Evolutionary conservation across 352 stramenopile species (phyloP).

Genomic region (Pythium aristosporum): DNA sequence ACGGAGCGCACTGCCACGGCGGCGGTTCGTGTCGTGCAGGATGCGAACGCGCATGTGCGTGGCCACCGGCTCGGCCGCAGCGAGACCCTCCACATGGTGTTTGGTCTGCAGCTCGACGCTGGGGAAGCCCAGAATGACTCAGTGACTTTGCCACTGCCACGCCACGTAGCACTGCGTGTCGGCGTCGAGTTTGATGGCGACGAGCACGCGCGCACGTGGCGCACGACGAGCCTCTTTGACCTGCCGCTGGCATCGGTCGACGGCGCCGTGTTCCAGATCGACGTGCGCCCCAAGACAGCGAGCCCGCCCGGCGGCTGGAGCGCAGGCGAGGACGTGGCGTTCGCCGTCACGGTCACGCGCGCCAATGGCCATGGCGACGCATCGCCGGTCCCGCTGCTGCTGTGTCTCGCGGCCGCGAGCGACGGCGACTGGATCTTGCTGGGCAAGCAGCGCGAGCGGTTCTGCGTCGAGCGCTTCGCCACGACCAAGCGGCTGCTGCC

Average conservation of each 20-base stretch:
- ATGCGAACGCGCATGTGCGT: slow-evolving; percentile 22
- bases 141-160: neutral
- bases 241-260: slow-evolving; percentile 16
- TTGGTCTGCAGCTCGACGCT: slow-evolving; percentile 13
- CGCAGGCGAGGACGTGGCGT: slow-evolving; percentile 45
- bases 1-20: too few relatives aligned
- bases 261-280: slow-evolving; percentile 24
- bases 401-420: slow-evolving; percentile 53
- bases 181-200: slow-evolving; percentile 16
- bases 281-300: slow-evolving; percentile 18
- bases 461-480: slow-evolving; percentile 25
- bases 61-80: slow-evolving; percentile 8
- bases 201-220: slow-evolving; percentile 6
- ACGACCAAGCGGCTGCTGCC: slow-evolving; percentile 37
- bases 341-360: slow-evolving; percentile 39
- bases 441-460: slow-evolving; percentile 56
- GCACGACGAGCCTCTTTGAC: slow-evolving; percentile 14
- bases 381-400: slow-evolving; percentile 20
- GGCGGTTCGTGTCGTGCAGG: slow-evolving; percentile 13
- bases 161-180: slow-evolving; percentile 14
- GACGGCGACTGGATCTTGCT: slow-evolving; percentile 70
- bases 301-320: neutral
- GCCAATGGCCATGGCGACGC: slow-evolving; percentile 9
- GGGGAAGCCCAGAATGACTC: neutral
- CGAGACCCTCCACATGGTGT: slow-evolving; percentile 26